Evolutionary conservation across 768 basidiomycete genomes (phyloP), one percentile per base, ranked within the genome.

Genomic region (Podaxis carcinomalis): DNA sequence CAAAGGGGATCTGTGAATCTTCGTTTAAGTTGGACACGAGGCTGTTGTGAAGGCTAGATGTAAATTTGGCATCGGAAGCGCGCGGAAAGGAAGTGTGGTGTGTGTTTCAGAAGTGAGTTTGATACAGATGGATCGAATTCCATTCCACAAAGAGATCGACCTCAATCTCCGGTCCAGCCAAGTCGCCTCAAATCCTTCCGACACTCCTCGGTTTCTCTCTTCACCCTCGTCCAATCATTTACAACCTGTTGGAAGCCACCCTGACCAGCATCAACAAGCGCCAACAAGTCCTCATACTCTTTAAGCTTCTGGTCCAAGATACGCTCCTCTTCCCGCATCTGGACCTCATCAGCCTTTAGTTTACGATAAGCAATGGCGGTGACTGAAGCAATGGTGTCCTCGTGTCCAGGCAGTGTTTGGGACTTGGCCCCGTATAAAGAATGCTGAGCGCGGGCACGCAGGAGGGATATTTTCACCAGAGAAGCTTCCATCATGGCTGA

Each of bases 131-230:
- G 32, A 32, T 32, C 32, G 27, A 32, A 32, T 44, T 40, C 39
- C 39, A 40, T 13, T 40, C 11, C 16, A 40, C 19, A 14, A 10
- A 28, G 19, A 21, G 35, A 19, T 16, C 28, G 19, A 35, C 23
- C 13, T 59, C 50, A 59, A 66, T 78, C 75, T 13, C 77, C 80
- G 7, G 78, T 80, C 80, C 80, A 83, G 2, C 81, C 82, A 19
- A 83, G 70, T 42, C 82, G 72, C 57, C 78, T 70, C 57, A 85
- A 69, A 64, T 85, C 82, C 55, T 68, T 72, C 62, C 72, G 66
- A 62, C 83, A 81, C 66, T 83, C 82, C 37, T 83, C 81, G 16
- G 72, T 78, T 64, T 81, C 82, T 61, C 71, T 72, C 67, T 78
- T 75, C 10, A 83, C 76, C 44, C 74, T 70, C 5, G 78, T 72